Evolutionary conservation across 2,329 filamentous ascomycete species (phyloP), one percentile per base, ranked within the genome.

Genomic region (Epichloe bromicola): DNA sequence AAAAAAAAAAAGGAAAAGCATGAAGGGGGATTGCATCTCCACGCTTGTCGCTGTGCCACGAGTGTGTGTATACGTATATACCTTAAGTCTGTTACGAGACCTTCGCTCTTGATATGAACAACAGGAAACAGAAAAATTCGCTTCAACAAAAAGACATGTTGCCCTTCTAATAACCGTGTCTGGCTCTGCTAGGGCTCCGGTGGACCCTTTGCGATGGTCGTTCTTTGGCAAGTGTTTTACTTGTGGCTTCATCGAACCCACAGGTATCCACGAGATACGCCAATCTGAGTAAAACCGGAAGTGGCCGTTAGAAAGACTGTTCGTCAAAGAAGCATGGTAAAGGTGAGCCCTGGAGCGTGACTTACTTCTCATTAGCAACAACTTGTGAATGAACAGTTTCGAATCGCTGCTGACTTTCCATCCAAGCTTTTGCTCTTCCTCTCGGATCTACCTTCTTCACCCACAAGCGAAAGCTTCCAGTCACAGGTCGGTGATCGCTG

Each of bases 401-500:
- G 66, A 94, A 91, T 55, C 81, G 77, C 57, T 84, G 74, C 65
- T 88, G 82, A 63, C 85, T 87, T 59, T 81, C 76, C 60, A 86
- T 83, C 82, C 84, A 88, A 15, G 79, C 78, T 30, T 71, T 66
- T 1, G 78, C 79, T 55, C 88, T 78, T 62, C 79, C 76, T 59
- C 80, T 77, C 5, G 79, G 74, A 54, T 84, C 78, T 36, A 97
- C 83, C 17, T 79, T 86, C 73, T 97, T 98, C 53, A 96, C 77
- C 49, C 86, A 80, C 50, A 96, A 78, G 62, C 80, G 82, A 69
- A 98, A 95, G 37, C 74, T 74, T 1, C 86, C 93, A 55, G 85
- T 95, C 33, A 98, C 93, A 10, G 93, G 93, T 56, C 93, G 77
- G 67, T 98, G 93, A 64, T 98, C 93, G 34, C 88, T 95, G 5